These are phyloP conservation scores for Castanea mollissima DNA, from an alignment of 306 rosid species.

Conservation along the genomic window DNA sequence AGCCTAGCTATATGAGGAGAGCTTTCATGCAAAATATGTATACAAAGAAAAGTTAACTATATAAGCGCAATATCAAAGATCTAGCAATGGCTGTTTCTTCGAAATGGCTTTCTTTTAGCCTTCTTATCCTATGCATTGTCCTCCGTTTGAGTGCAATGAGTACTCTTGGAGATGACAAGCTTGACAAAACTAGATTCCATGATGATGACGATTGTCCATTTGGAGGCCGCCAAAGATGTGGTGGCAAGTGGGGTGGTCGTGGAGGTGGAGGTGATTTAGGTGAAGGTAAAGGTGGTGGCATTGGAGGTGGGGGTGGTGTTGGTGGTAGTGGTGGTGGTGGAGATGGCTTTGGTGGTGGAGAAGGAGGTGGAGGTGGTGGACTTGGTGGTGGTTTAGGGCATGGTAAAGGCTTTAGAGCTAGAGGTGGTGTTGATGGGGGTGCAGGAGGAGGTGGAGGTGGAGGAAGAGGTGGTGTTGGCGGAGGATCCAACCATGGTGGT, in stretches of 20 bases:
- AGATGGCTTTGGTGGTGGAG: neutral
- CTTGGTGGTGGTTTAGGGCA: constrained; percentile 6
- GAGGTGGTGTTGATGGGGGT: constrained; percentile 11
- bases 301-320: neutral
- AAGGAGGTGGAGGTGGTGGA: constrained; percentile 14
- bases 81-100: constrained; percentile 30
- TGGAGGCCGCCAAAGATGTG: constrained; percentile 45
- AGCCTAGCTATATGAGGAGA: constrained; percentile 40
- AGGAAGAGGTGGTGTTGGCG: constrained; percentile 28
- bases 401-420: constrained; percentile 9
- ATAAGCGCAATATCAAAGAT: neutral
- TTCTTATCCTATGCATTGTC: constrained; percentile 50
- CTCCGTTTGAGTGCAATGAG: constrained; percentile 44
- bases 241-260: constrained; percentile 26
- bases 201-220: constrained; percentile 50
- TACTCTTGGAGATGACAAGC: constrained; percentile 50
- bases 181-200: constrained; percentile 36
- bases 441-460: constrained; percentile 19
- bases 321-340: constrained; percentile 8
- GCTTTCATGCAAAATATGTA: neutral
- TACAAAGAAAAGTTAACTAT: neutral
- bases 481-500: constrained; percentile 31
- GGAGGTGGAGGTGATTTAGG: neutral
- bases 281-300: neutral
- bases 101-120: constrained; percentile 47